Evolutionary conservation across 2,329 filamentous ascomycete genomes (phyloP).

Genomic region (Hymenoscyphus scutula): DNA sequence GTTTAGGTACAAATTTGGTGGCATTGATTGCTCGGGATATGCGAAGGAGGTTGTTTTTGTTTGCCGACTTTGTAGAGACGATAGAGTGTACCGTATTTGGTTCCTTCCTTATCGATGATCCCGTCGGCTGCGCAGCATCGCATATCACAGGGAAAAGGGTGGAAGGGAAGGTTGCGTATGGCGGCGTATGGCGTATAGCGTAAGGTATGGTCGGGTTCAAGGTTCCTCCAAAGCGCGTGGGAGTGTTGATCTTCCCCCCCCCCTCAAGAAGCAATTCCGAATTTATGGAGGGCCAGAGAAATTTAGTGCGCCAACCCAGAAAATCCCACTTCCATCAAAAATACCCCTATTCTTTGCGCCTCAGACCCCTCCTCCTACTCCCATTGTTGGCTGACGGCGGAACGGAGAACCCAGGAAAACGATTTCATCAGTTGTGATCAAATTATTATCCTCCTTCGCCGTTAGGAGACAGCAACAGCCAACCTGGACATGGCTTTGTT

Average conservation of each 20-base stretch:
- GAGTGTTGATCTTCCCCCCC: not conserved
- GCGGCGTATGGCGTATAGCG: no score
- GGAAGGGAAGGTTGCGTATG: not conserved
- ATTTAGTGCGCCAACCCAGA: not conserved
- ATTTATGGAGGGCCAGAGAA: not conserved
- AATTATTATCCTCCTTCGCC: not conserved
- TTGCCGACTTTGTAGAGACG: not conserved
- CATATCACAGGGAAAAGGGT: not conserved
- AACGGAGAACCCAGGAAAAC: not conserved
- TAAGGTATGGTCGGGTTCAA: not conserved
- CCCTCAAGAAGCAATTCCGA: not conserved
- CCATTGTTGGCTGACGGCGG: not conserved
- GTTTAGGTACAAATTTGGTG: not conserved
- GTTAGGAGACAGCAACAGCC: not conserved
- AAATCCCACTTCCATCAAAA: not conserved
- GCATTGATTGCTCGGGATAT: not conserved
- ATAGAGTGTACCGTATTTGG: not conserved
- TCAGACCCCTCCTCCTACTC: no score
- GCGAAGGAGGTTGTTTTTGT: not conserved
- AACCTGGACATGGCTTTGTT: not conserved
- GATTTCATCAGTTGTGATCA: not conserved
- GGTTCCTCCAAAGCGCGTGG: constrained; percentile 2
- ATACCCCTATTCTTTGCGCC: not conserved
- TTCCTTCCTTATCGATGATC: constrained; percentile 4
- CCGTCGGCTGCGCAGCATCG: not conserved